These are phyloP conservation scores for Drechslera avenae DNA, from an alignment of 2,329 filamentous ascomycete genomes.

Conservation along the genomic window DNA sequence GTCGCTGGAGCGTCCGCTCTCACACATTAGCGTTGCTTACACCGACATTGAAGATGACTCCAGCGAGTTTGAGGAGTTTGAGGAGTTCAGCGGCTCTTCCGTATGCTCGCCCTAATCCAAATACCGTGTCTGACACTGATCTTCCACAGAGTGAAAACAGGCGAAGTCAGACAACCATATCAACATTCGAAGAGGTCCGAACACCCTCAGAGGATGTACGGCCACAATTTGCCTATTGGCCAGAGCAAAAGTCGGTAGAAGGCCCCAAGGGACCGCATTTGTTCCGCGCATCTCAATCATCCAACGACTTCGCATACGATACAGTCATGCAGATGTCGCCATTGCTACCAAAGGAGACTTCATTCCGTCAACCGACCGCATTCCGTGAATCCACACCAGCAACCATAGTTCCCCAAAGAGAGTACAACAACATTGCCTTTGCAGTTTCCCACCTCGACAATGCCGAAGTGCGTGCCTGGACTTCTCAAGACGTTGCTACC, in stretches of 20 bases:
- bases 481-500: slow-evolving; percentile 76
- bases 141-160: slow-evolving; percentile 60
- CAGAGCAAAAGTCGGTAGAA: slow-evolving; percentile 69
- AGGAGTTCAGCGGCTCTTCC: slow-evolving; percentile 64
- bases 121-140: slow-evolving; percentile 27
- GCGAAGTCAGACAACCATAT: slow-evolving; percentile 82
- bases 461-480: slow-evolving; percentile 68
- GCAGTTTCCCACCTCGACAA: slow-evolving; percentile 64
- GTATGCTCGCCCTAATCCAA: slow-evolving; percentile 55
- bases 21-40: slow-evolving; percentile 77
- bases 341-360: slow-evolving; percentile 68
- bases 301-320: slow-evolving; percentile 58
- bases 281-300: slow-evolving; percentile 73
- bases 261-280: slow-evolving; percentile 86
- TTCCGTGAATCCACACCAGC: slow-evolving; percentile 47
- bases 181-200: slow-evolving; percentile 80
- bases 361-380: slow-evolving; percentile 49
- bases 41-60: slow-evolving; percentile 71
- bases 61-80: slow-evolving; percentile 54
- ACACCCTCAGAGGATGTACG: slow-evolving; percentile 70
- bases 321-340: slow-evolving; percentile 72
- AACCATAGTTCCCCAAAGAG: slow-evolving; percentile 44
- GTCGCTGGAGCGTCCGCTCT: slow-evolving; percentile 63
- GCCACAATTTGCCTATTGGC: slow-evolving; percentile 64
- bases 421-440: slow-evolving; percentile 59